Conservation (phyloP, 176 grass and related monocot species). For the Pontederia crassipes region DNA sequence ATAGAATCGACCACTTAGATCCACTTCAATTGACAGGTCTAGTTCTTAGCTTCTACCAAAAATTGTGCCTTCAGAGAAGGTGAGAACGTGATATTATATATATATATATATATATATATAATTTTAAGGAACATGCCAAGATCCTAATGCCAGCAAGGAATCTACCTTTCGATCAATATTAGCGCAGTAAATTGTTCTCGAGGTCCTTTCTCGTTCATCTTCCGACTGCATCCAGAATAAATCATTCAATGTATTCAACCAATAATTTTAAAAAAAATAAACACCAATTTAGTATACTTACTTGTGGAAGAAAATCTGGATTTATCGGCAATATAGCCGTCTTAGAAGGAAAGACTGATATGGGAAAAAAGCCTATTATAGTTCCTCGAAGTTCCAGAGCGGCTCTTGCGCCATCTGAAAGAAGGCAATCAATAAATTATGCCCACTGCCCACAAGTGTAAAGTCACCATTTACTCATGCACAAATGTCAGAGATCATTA, state of each 20-base stretch:
- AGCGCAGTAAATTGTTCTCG: conserved; percentile 31
- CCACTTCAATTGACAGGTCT: too few species aligned
- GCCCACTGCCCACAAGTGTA: neutral
- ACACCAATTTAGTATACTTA: neutral
- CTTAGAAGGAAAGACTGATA: conserved; percentile 21
- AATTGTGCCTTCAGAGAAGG: too few species aligned
- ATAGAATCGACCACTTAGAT: too few species aligned
- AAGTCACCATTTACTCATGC: neutral
- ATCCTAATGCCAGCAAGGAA: neutral
- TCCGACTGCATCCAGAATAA: conserved; percentile 21
- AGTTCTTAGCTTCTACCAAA: too few species aligned
- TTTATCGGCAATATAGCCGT: conserved; percentile 37
- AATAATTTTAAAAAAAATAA: neutral
- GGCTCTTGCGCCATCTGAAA: conserved; percentile 23
- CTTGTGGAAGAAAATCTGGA: conserved; percentile 30
- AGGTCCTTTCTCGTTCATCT: conserved; percentile 23
- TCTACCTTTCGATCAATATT: conserved; percentile 27
- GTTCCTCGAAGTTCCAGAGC: conserved; percentile 14
- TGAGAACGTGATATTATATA: too few species aligned
- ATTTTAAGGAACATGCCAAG: too few species aligned
- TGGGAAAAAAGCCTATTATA: conserved; percentile 4
- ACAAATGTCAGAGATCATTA: neutral
- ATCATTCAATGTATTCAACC: neutral
- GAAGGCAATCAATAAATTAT: neutral
- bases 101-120: too few species aligned